Conservation (phyloP, 228 moss, liverwort and hornwort species). For the Sphagnum magellanicum region DNA sequence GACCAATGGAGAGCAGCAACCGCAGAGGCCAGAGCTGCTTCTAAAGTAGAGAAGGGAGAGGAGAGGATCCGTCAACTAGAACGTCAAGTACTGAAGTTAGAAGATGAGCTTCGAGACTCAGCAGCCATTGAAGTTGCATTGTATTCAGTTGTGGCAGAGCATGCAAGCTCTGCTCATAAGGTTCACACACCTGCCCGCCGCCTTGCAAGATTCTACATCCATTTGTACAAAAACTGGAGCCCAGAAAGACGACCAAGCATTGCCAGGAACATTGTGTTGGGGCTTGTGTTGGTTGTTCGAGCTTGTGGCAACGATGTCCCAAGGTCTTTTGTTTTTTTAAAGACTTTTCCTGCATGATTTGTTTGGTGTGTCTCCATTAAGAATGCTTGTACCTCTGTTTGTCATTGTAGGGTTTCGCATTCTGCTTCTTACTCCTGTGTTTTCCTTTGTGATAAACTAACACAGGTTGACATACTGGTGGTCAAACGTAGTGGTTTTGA, state of each 20-base stretch:
- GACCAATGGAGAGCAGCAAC: slow-evolving; percentile 71
- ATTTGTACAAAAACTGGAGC: slow-evolving; percentile 57
- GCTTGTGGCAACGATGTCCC: slow-evolving; percentile 83
- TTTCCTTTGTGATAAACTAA: not conserved
- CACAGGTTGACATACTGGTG: slow-evolving; percentile 94
- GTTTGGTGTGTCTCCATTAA: too few species aligned
- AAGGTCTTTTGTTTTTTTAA: slow-evolving; percentile 24
- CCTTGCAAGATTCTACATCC: slow-evolving; percentile 71
- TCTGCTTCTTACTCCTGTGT: too few species aligned
- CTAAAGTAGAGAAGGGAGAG: slow-evolving; percentile 56
- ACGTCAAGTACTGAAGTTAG: slow-evolving; percentile 42
- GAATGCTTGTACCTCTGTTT: too few species aligned
- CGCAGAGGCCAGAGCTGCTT: slow-evolving; percentile 58
- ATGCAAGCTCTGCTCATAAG: slow-evolving; percentile 80
- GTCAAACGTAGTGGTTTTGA: slow-evolving; percentile 82
- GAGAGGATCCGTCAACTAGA: slow-evolving; percentile 37
- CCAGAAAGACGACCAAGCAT: slow-evolving; percentile 66
- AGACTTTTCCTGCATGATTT: too few species aligned
- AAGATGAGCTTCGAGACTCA: slow-evolving; percentile 73
- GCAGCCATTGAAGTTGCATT: slow-evolving; percentile 79
- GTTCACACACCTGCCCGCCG: slow-evolving; percentile 90
- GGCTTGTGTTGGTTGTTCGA: slow-evolving; percentile 69
- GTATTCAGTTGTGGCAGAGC: slow-evolving; percentile 81
- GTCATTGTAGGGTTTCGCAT: too few species aligned
- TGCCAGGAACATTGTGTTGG: slow-evolving; percentile 65